Conservation (phyloP, 768 basidiomycete genomes). For the Phlebiopsis flavidoalba region DNA sequence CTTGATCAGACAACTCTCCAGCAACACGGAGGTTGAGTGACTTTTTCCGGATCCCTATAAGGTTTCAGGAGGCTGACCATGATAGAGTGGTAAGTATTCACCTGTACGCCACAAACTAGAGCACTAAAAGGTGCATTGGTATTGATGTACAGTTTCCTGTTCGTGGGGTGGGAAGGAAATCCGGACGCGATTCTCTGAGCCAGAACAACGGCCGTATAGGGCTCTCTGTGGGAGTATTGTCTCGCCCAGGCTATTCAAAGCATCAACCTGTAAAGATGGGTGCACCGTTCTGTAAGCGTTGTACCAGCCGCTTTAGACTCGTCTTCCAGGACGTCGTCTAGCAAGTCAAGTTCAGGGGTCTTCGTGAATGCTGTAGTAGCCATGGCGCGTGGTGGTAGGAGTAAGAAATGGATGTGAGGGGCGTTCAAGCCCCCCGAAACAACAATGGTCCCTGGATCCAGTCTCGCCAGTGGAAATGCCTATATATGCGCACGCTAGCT, state of each 20-base stretch:
- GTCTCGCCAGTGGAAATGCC: background rate
- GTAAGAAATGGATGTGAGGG: background rate
- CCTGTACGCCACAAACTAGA: conserved; percentile 63
- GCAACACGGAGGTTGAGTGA: conserved; percentile 57
- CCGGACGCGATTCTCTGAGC: background rate
- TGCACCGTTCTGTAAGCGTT: conserved; percentile 5
- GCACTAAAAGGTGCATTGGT: conserved; percentile 64
- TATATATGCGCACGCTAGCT: background rate
- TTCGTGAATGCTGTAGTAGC: background rate
- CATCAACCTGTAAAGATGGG: conserved; percentile 10
- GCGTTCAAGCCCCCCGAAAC: background rate
- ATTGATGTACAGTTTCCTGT: conserved; percentile 6
- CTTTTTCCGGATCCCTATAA: conserved; percentile 60
- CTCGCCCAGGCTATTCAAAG: background rate
- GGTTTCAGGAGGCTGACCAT: background rate
- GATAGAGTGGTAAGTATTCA: background rate
- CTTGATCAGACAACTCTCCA: conserved; percentile 64
- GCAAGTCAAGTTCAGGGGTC: conserved; percentile 6
- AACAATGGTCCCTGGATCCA: background rate
- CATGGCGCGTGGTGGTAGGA: background rate
- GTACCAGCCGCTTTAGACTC: background rate
- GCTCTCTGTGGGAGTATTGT: conserved; percentile 4
- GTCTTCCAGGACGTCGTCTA: background rate
- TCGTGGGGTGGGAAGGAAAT: background rate
- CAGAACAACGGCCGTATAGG: conserved; percentile 6